phyloP scores from a whole-genome alignment of 495 filamentous ascomycete species.

The Beverwykella pulmonaria region DNA sequence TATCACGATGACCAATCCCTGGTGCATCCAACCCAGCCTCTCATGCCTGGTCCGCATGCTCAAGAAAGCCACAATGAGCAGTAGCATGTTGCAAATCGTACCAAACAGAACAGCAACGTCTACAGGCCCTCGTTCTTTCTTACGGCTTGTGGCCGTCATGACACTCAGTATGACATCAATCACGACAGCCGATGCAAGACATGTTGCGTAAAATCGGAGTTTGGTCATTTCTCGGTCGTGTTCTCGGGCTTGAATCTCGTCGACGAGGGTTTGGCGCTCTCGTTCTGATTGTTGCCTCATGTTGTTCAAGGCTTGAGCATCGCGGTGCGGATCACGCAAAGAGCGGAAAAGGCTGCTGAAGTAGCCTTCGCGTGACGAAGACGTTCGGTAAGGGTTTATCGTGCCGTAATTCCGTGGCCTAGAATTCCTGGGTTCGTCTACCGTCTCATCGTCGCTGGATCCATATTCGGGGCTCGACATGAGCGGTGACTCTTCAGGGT shows the following conservation, averaged over 20 bases:
- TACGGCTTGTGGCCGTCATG: conserved; percentile 28
- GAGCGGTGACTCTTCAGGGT: conserved; percentile 1
- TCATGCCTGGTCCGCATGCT: conserved; percentile 31
- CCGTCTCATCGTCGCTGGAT: conserved; percentile 23
- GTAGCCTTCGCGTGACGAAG: conserved; percentile 14
- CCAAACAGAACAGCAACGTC: conserved; percentile 30
- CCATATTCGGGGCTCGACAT: conserved; percentile 6
- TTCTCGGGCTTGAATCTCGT: conserved; percentile 18
- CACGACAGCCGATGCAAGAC: conserved; percentile 23
- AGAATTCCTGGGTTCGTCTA: conserved; percentile 15
- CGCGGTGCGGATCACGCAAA: conserved; percentile 14
- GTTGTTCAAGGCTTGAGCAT: not conserved
- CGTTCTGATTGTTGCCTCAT: conserved; percentile 20
- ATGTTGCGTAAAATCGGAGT: conserved; percentile 26
- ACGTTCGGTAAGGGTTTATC: not conserved
- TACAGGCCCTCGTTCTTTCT: conserved; percentile 27
- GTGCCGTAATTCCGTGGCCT: conserved; percentile 13
- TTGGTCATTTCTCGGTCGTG: conserved; percentile 32
- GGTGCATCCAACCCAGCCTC: conserved; percentile 30
- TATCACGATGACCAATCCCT: conserved; percentile 36
- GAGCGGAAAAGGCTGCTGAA: conserved; percentile 30
- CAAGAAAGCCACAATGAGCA: conserved; percentile 19
- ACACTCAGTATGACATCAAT: conserved; percentile 27
- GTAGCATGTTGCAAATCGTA: conserved; percentile 25
- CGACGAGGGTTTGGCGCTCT: conserved; percentile 20